These are phyloP conservation scores for Aspergillus hortae DNA, from an alignment of 2,329 filamentous ascomycete species.

Conservation along the genomic window DNA sequence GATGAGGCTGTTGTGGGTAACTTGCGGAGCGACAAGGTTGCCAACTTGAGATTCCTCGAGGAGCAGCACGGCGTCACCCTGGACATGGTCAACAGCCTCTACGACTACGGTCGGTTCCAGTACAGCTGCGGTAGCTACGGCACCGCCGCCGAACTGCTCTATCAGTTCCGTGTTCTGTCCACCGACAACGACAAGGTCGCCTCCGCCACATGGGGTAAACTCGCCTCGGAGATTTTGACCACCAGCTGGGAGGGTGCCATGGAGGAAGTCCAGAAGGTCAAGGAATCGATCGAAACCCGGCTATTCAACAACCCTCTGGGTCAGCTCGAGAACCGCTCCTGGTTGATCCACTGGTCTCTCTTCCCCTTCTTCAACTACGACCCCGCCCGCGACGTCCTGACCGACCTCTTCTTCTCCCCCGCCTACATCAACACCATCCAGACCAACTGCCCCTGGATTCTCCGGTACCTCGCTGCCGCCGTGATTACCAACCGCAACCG, in stretches of 20 bases:
- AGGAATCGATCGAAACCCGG: constrained; percentile 87
- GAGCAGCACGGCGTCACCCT: constrained; percentile 91
- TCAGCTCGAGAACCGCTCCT: constrained; percentile 93
- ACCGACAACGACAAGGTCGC: constrained; percentile 98
- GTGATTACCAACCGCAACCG: constrained; percentile 91
- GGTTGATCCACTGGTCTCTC: constrained; percentile 96
- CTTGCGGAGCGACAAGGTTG: constrained; percentile 92
- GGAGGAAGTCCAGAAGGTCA: constrained; percentile 85
- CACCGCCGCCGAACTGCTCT: constrained; percentile 85
- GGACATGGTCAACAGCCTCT: constrained; percentile 94
- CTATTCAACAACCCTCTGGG: constrained; percentile 95
- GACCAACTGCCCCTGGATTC: constrained; percentile 92
- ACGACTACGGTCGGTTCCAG: constrained; percentile 94
- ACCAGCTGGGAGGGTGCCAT: constrained; percentile 93
- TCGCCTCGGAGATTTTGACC: constrained; percentile 91
- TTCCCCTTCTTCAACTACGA: constrained; percentile 99
- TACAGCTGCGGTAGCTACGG: constrained; percentile 96
- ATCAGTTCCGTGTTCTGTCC: constrained; percentile 95
- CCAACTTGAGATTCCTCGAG: constrained; percentile 97
- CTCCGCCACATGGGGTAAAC: constrained; percentile 94
- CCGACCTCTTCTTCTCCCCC: constrained; percentile 95
- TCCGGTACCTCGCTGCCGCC: constrained; percentile 88
- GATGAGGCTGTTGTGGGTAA: constrained; percentile 88
- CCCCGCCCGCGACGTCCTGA: constrained; percentile 79
- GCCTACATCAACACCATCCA: constrained; percentile 99